Base-by-base conservation (phyloP, 140 eudicot genomes). In the Ambrosia hybrid region DNA sequence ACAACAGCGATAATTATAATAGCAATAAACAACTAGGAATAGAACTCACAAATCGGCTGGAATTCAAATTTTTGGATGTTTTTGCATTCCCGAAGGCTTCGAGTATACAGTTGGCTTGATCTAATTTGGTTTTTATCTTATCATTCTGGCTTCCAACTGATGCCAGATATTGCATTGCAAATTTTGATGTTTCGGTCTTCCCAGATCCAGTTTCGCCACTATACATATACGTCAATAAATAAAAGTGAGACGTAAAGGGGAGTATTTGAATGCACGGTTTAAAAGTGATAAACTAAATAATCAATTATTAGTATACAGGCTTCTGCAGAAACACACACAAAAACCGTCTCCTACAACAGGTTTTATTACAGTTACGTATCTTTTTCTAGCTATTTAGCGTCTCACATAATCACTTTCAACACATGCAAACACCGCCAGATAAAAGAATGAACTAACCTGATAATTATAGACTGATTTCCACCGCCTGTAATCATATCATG, bases 181-280 rank as follows among this genome's bases (percentile, higher is more conserved):
- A 61, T 55, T 93, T 93, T 66, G 96, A 94, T 77, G 97, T 93
- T 81, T 93, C 96, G 36, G 94, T 90, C 88, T 93, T 93, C 80
- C 99, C 99, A 51, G 99, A 85, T 72, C 97, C 99, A 84, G 94
- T 93, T 79, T 90, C 99, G 45, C 99, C 99, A 76, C 98, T 92
- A 56, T 57, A 87, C 45, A 41, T 41, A 75, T 12, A n/a, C n/a
- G 6, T n/a, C 14, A 38, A 1, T 2, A 36, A n/a, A 13, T 6
- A 48, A 45, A 60, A 60, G 39, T 61, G 39, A 55, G 13, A 38
- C 30, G 15, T 56, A 71, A 6, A 3, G 62, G 14, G 14, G 15
- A n/a, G 43, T 43, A 12, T 72, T 59, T 45, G 15, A 4, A 58
- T 59, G 58, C 41, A 21, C 34, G 13, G 38, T 71, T 71, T 11